Evolutionary conservation across 1,139 yeast genomes (phyloP).

Genomic region (Suhomyces bribrorum): DNA sequence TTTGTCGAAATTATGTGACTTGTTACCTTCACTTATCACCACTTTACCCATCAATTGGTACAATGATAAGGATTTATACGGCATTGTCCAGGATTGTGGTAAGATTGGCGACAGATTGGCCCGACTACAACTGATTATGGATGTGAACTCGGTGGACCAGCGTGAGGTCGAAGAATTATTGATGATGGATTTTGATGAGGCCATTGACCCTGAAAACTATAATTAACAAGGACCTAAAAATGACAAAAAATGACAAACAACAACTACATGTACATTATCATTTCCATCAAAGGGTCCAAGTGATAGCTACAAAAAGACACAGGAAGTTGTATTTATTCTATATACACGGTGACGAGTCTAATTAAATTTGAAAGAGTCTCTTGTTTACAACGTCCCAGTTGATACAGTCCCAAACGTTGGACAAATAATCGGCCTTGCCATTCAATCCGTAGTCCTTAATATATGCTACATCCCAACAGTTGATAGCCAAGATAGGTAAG

Average conservation of each 20-base stretch:
- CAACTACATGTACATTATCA: background rate
- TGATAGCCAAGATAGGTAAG: conserved; percentile 77
- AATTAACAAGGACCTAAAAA: background rate
- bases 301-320: no score
- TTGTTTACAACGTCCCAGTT: conserved; percentile 84
- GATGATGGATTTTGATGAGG: conserved; percentile 13
- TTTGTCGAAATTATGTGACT: conserved; percentile 28
- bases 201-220: no score
- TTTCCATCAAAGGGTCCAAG: no score
- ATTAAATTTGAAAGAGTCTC: conserved; percentile 50
- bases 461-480: conserved; percentile 88
- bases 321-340: no score
- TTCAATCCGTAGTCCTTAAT: conserved; percentile 78
- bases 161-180: conserved; percentile 9
- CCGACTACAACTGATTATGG: conserved; percentile 23
- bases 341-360: conserved; percentile 7
- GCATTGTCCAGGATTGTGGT: conserved; percentile 32
- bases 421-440: conserved; percentile 73
- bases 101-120: conserved; percentile 23
- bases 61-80: conserved; percentile 27
- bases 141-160: conserved; percentile 11
- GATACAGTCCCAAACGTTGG: conserved; percentile 73
- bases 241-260: background rate
- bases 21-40: conserved; percentile 34
- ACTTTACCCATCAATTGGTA: conserved; percentile 42